phyloP scores from a whole-genome alignment of 225 moss, liverwort and hornwort genomes.

The Pleurozium schreberi region DNA sequence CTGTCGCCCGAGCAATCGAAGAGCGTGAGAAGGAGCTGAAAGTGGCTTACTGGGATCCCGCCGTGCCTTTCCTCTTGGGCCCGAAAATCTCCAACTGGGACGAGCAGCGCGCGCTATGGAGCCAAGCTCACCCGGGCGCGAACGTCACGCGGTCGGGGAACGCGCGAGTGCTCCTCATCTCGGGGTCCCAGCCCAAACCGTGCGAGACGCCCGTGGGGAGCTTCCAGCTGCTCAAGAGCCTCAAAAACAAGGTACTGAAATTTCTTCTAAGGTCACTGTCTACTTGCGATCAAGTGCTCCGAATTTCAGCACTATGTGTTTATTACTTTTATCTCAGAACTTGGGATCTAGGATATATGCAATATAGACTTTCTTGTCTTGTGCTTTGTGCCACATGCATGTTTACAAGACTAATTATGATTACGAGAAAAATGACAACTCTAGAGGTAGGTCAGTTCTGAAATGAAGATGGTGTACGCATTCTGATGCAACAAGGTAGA shows the following conservation, averaged over 20 bases:
- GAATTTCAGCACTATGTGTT: too few species aligned
- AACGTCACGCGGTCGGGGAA: not conserved
- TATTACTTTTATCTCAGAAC: not conserved
- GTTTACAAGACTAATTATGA: too few species aligned
- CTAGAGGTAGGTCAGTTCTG: not conserved
- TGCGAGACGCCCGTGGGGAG: slow-evolving; percentile 8
- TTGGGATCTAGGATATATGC: not conserved
- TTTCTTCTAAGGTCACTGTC: not conserved
- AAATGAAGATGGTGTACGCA: not conserved
- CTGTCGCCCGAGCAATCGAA: not conserved
- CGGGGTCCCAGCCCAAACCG: slow-evolving; percentile 25
- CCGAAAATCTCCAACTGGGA: slow-evolving; percentile 19
- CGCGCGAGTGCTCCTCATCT: slow-evolving; percentile 9
- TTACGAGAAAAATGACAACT: not conserved
- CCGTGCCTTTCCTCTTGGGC: not conserved
- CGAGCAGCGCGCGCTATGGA: slow-evolving; percentile 10
- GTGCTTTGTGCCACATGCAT: not conserved
- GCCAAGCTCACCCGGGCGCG: not conserved
- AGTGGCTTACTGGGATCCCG: slow-evolving; percentile 1
- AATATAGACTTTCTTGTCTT: not conserved
- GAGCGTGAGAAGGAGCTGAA: not conserved
- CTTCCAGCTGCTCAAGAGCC: slow-evolving; percentile 20
- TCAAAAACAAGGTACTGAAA: slow-evolving; percentile 17
- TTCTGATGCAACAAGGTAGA: not conserved
- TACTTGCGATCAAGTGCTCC: too few species aligned